These are phyloP conservation scores for Cercospora sp. DNA, from an alignment of 2,329 filamentous ascomycete genomes.

Conservation along the genomic window DNA sequence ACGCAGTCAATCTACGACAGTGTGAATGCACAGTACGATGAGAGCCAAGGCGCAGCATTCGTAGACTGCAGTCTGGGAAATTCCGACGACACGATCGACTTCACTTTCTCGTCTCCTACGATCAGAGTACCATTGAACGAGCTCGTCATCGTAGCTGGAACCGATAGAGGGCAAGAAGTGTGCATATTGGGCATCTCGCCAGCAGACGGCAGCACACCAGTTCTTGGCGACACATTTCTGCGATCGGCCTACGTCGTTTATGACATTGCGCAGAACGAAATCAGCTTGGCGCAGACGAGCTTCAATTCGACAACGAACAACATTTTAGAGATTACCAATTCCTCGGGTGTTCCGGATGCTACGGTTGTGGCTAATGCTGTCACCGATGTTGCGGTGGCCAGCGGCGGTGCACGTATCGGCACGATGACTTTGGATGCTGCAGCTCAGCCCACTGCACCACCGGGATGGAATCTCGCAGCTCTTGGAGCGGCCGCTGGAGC, in stretches of 20 bases:
- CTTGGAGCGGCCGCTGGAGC: conserved; percentile 18
- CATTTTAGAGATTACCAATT: conserved; percentile 56
- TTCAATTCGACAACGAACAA: conserved; percentile 57
- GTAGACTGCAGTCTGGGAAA: conserved; percentile 56
- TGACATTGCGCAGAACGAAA: conserved; percentile 60
- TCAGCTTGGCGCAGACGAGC: conserved; percentile 61
- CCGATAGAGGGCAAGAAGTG: conserved; percentile 42
- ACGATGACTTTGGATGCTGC: conserved; percentile 22
- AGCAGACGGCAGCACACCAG: conserved; percentile 48
- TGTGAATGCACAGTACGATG: conserved; percentile 46
- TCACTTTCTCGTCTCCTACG: conserved; percentile 56
- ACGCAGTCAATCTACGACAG: conserved; percentile 46
- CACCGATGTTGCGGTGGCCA: conserved; percentile 46
- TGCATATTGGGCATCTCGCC: conserved; percentile 56
- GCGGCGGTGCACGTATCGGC: conserved; percentile 47
- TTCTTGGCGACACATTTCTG: conserved; percentile 64
- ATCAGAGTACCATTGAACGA: conserved; percentile 59
- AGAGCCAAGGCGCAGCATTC: conserved; percentile 48
- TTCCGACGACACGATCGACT: conserved; percentile 53
- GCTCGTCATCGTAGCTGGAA: conserved; percentile 55
- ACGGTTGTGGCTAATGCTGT: conserved; percentile 54
- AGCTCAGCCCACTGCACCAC: conserved; percentile 31
- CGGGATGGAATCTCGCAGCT: conserved; percentile 31
- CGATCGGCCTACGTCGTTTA: conserved; percentile 65
- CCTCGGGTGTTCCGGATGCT: conserved; percentile 54